phyloP scores from a whole-genome alignment of 208 protist species.

The Acanthamoeba royreba region DNA sequence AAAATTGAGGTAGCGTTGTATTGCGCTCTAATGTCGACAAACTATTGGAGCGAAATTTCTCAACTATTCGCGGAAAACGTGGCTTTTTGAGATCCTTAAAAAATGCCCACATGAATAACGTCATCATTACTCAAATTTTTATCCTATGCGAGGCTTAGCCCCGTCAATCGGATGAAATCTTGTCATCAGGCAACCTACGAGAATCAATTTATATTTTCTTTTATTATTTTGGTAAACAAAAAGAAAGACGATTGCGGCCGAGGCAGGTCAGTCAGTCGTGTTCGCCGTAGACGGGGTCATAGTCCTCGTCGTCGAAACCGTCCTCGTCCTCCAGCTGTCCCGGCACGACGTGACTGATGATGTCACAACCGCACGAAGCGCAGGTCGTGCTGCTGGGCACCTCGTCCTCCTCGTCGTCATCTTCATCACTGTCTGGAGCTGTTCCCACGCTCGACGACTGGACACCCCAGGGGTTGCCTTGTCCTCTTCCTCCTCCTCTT shows the following conservation, averaged over 20 bases:
- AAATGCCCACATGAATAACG: not conserved
- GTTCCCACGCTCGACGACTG: not conserved
- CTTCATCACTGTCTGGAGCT: not conserved
- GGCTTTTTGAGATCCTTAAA: not conserved
- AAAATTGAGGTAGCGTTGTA: not conserved
- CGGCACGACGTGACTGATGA: not conserved
- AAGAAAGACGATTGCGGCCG: not conserved
- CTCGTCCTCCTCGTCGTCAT: not conserved
- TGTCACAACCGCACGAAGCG: not conserved
- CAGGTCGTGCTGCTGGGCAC: not conserved
- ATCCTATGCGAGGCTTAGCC: too few relatives aligned
- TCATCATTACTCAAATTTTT: not conserved
- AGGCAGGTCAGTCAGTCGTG: not conserved
- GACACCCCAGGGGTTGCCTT: not conserved
- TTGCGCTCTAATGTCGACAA: not conserved
- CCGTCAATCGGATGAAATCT: too few relatives aligned
- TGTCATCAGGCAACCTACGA: not conserved
- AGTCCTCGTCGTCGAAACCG: not conserved
- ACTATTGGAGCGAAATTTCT: not conserved
- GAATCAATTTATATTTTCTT: not conserved
- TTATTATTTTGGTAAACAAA: not conserved
- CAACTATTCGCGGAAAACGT: not conserved
- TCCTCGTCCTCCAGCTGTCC: not conserved
- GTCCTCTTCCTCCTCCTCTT: not conserved
- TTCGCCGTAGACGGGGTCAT: not conserved